These are phyloP conservation scores for Trichosporon coremiiforme DNA, from an alignment of 1,284 basidiomycete genomes.

Conservation along the genomic window DNA sequence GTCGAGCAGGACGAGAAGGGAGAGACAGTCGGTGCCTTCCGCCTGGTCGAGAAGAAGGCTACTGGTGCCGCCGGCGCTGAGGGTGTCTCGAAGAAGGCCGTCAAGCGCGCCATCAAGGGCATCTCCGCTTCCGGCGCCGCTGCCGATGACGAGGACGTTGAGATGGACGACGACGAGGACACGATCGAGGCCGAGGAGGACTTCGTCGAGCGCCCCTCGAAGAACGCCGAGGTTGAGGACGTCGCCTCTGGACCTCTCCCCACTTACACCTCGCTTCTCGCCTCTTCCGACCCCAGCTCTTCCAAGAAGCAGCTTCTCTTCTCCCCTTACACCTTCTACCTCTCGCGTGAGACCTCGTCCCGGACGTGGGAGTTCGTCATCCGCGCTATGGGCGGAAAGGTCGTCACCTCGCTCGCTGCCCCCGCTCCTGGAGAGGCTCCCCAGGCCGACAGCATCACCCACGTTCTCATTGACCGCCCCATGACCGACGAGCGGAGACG, in stretches of 20 bases:
- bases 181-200: constrained; percentile 54
- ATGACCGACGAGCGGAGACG: constrained; percentile 61
- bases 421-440: constrained; percentile 58
- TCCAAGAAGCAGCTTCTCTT: constrained; percentile 69
- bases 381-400: constrained; percentile 84
- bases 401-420: constrained; percentile 81
- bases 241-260: constrained; percentile 64
- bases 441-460: constrained; percentile 80
- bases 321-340: constrained; percentile 85
- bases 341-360: constrained; percentile 91
- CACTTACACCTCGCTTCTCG: constrained; percentile 71
- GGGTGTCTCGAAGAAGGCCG: constrained; percentile 51
- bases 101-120: constrained; percentile 61
- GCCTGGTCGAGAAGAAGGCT: constrained; percentile 66
- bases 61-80: constrained; percentile 41
- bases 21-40: constrained; percentile 88
- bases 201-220: constrained; percentile 63
- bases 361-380: constrained; percentile 94
- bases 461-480: constrained; percentile 94
- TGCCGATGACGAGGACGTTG: constrained; percentile 46
- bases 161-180: constrained; percentile 49
- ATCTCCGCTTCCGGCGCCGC: constrained; percentile 46
- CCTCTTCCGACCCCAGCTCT: constrained; percentile 58
- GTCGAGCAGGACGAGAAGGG: constrained; percentile 79
- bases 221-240: constrained; percentile 59